phyloP scores from a whole-genome alignment of 306 rosid species.

The Dalbergia oliveri region DNA sequence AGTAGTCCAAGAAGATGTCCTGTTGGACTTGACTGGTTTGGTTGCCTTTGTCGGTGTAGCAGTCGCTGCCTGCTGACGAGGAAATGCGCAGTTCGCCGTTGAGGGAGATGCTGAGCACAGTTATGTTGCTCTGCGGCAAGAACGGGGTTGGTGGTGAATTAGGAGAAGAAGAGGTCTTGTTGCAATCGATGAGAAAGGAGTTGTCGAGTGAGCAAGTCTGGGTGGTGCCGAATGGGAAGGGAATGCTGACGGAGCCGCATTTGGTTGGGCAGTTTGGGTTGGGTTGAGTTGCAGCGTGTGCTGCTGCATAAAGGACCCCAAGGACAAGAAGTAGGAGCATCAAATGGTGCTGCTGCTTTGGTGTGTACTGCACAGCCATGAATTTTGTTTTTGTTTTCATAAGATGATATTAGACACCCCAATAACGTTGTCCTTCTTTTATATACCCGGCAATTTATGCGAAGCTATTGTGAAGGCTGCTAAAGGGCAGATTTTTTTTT shows the following conservation, averaged over 20 bases:
- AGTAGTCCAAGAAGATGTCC: not conserved
- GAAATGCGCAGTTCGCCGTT: not conserved
- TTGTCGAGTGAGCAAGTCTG: not conserved
- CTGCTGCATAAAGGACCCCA: not conserved
- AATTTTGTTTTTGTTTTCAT: too few relatives aligned
- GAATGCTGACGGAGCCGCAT: conserved; percentile 11
- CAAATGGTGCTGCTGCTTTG: too few relatives aligned
- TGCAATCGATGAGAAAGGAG: not conserved
- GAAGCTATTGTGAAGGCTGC: too few relatives aligned
- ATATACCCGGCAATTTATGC: too few relatives aligned
- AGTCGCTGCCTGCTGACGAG: rapidly evolving
- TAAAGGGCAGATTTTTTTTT: too few relatives aligned
- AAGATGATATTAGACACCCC: too few relatives aligned
- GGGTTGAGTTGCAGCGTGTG: not conserved
- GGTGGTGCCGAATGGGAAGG: conserved; percentile 39
- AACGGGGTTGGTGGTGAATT: not conserved
- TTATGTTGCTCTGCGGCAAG: not conserved
- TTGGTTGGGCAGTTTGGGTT: not conserved
- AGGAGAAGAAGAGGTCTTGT: too few relatives aligned
- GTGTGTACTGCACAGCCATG: too few relatives aligned
- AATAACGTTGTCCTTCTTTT: too few relatives aligned
- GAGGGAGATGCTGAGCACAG: not conserved
- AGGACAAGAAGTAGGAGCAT: too few relatives aligned
- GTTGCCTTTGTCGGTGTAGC: not conserved
- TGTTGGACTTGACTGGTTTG: not conserved